Evolutionary conservation across 257 asterid genomes (phyloP), one percentile per base, ranked within the genome.

Genomic region (Plantago ovata): DNA sequence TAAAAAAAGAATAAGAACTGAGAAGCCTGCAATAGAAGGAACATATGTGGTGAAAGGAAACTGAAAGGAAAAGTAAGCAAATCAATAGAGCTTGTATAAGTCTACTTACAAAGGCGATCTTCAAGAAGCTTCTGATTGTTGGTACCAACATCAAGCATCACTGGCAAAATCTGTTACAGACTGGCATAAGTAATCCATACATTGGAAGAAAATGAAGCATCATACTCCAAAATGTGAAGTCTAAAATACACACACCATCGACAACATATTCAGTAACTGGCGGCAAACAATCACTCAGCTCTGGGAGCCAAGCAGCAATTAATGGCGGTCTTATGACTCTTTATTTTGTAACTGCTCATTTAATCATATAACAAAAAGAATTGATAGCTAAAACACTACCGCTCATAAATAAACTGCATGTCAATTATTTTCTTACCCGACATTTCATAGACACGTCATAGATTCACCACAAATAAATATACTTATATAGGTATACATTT

Each of bases 111-210:
- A 68, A 93, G 99, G 71, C 59, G 84, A 67, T 93, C 89, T 63
- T 84, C 85, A 47, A 93, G 96, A 71, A 93, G 95, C 77, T 76
- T 82, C 86, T 84, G 78, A 68, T 93, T 93, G 85, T 89, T 93
- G 19, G 99, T 93, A 62, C 99, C 99, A 62, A 93, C 94, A 62
- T 93, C 99, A 69, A 93, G 99, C 99, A 93, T 93, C 65, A 93
- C 83, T 14, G 99, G 99, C 73, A 93, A 80, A 74, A 93, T 75
- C 99, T 93, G 89, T 64, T 16, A 68, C 21, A 56, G 50, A 69
- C 23, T 15, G 65, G 53, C 58, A 73, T 32, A 58, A 51, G 60
- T 47, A 66, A 47, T 33, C 51, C 40, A 44, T 48, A 38, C 20
- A 20, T 61, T 46, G 23, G 22, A 46, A 67, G 21, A 64, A 19